These are phyloP conservation scores for Spathaspora sp. DNA, from an alignment of 1,139 yeast genomes.

Conservation along the genomic window DNA sequence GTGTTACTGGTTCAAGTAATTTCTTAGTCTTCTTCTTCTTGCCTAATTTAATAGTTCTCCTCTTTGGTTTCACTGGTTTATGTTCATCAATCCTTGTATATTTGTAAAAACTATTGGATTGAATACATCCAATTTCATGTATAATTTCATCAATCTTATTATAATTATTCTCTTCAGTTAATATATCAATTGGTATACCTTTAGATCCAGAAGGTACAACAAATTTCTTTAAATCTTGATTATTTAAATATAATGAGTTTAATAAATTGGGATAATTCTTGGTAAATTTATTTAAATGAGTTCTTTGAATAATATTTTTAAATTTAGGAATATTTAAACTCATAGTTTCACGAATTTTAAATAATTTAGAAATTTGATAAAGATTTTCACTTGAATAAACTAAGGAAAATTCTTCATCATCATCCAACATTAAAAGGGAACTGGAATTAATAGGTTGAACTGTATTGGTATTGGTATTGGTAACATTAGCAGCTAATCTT, in stretches of 20 bases:
- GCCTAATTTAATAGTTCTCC: conserved; percentile 47
- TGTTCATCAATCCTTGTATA: conserved; percentile 25
- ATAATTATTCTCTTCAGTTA: conserved; percentile 27
- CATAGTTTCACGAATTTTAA: conserved; percentile 77
- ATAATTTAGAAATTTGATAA: conserved; percentile 66
- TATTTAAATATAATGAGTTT: conserved; percentile 25
- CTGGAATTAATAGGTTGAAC: conserved; percentile 2
- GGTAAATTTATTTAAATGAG: conserved; percentile 43
- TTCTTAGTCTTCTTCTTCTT: conserved; percentile 14
- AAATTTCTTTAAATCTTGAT: conserved; percentile 9
- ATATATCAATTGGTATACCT: conserved; percentile 41
- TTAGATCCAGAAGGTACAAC: conserved; percentile 14
- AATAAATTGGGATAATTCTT: conserved; percentile 40
- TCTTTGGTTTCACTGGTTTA: conserved; percentile 37
- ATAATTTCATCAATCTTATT: conserved; percentile 34
- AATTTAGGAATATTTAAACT: conserved; percentile 62
- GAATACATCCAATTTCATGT: conserved; percentile 48
- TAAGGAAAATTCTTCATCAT: conserved; percentile 13
- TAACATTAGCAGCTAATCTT: conserved; percentile 8
- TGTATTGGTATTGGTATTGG: neutral
- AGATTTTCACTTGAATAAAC: conserved; percentile 65
- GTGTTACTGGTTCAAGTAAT: neutral
- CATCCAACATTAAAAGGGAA: conserved; percentile 11
- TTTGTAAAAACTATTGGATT: conserved; percentile 41
- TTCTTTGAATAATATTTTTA: conserved; percentile 56